Conservation (phyloP, 495 filamentous ascomycete genomes). For the Saxophila tyrrhenica region DNA sequence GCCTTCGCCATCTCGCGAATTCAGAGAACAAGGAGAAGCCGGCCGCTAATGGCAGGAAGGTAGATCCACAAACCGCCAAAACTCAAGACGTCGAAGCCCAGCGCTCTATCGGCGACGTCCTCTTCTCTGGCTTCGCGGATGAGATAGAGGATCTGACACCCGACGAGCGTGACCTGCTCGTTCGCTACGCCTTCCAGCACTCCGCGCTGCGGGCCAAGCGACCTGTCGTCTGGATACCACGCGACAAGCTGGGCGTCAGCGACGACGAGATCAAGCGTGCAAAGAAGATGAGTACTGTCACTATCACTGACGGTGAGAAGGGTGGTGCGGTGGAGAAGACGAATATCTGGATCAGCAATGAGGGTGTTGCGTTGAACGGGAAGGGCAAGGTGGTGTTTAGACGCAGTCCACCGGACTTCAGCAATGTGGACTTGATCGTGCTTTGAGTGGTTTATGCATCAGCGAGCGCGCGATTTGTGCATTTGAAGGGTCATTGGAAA, state of each 20-base stretch:
- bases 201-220: conserved; percentile 73
- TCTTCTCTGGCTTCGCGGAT: conserved; percentile 79
- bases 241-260: conserved; percentile 79
- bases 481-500: not conserved
- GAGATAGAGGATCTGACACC: conserved; percentile 91
- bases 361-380: conserved; percentile 74
- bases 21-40: conserved; percentile 1
- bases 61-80: conserved; percentile 5
- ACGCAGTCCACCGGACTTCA: conserved; percentile 83
- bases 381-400: conserved; percentile 80
- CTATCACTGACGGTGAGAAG: conserved; percentile 19
- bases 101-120: conserved; percentile 54
- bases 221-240: conserved; percentile 88
- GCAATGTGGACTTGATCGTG: conserved; percentile 78
- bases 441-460: conserved; percentile 38
- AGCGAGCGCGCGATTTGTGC: not conserved
- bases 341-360: conserved; percentile 79
- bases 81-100: conserved; percentile 55
- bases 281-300: conserved; percentile 32
- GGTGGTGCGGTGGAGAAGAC: conserved; percentile 8
- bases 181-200: conserved; percentile 84
- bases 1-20: conserved; percentile 3
- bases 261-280: conserved; percentile 84
- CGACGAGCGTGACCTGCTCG: conserved; percentile 76
- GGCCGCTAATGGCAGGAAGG: not conserved